These are phyloP conservation scores for Nemophila menziesii DNA, from an alignment of 257 asterid species.

Conservation along the genomic window DNA sequence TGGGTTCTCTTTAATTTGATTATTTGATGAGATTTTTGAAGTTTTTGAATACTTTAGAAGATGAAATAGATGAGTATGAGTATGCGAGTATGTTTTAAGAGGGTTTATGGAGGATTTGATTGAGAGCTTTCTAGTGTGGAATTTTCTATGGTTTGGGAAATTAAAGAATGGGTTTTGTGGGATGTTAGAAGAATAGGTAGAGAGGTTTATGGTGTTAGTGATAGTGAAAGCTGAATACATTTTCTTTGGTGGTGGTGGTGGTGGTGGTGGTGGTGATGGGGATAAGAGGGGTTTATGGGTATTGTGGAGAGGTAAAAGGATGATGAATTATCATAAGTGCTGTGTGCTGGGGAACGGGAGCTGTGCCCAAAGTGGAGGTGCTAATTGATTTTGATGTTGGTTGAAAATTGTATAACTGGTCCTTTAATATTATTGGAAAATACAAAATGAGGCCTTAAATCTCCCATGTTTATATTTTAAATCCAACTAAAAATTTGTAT, in stretches of 20 bases:
- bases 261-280: not conserved
- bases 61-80: not conserved
- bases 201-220: not conserved
- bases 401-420: too few relatives aligned
- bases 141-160: constrained; percentile 4
- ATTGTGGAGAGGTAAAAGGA: not conserved
- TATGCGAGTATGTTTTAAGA: not conserved
- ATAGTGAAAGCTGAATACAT: constrained; percentile 5
- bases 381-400: not conserved
- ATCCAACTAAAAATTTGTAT: too few relatives aligned
- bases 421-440: too few relatives aligned
- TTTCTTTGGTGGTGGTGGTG: not conserved
- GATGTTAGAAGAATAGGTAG: not conserved
- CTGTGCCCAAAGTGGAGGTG: not conserved
- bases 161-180: constrained; percentile 5
- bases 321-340: too few relatives aligned
- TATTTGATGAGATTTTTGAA: not conserved
- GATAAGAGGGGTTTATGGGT: constrained; percentile 2
- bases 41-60: not conserved
- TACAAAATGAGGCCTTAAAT: too few relatives aligned
- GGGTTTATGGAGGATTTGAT: constrained; percentile 7
- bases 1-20: constrained; percentile 6
- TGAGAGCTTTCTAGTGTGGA: not conserved
- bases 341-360: not conserved
- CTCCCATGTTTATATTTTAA: too few relatives aligned